phyloP scores from a whole-genome alignment of 345 rosid species.

The Gossypium raimondii region DNA sequence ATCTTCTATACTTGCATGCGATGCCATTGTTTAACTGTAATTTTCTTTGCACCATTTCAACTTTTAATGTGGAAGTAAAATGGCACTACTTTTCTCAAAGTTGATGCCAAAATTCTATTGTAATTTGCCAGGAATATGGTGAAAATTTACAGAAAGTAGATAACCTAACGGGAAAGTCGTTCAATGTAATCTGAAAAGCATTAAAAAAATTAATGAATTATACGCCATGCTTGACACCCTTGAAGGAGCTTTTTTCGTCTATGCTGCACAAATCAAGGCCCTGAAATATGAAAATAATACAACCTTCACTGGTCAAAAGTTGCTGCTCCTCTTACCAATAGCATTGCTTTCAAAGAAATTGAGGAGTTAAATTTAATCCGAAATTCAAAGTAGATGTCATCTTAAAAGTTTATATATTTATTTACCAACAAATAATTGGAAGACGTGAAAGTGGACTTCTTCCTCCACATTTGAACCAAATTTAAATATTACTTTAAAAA shows the following conservation, averaged over 20 bases:
- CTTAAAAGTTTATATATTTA: too few relatives aligned
- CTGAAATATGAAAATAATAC: too few relatives aligned
- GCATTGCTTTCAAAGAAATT: too few relatives aligned
- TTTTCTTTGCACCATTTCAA: too few relatives aligned
- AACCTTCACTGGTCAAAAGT: not conserved
- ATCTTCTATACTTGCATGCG: too few relatives aligned
- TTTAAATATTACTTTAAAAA: too few relatives aligned
- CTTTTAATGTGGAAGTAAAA: too few relatives aligned
- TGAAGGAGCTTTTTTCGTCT: not conserved
- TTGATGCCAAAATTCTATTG: not conserved
- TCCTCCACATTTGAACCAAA: accelerated
- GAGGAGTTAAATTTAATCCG: too few relatives aligned
- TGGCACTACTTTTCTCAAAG: not conserved
- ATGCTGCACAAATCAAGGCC: not conserved
- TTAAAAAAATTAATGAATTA: not conserved
- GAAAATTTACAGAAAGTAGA: not conserved
- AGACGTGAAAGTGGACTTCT: too few relatives aligned
- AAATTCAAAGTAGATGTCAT: too few relatives aligned
- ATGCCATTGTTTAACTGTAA: too few relatives aligned
- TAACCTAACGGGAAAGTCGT: not conserved
- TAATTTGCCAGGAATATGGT: not conserved
- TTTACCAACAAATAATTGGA: too few relatives aligned
- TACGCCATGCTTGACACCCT: not conserved
- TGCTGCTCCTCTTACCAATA: not conserved
- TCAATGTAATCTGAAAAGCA: not conserved